A percentile compares a stretch with the other conserved stretches of the same genome.
These are phyloP conservation scores for Cicer bijugum DNA, from an alignment of 306 rosid genomes.

Conservation along the genomic window DNA sequence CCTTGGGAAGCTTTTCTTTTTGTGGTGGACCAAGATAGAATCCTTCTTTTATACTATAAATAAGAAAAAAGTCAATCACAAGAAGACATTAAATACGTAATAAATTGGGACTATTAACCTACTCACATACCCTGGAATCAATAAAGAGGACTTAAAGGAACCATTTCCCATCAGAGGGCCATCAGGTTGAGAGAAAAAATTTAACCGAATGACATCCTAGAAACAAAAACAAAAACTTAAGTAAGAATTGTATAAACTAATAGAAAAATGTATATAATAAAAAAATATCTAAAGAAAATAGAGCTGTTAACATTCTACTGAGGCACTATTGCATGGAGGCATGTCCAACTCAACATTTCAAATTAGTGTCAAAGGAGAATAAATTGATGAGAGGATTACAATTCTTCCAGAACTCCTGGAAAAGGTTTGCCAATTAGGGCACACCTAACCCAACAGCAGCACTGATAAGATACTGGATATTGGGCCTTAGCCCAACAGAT, in stretches of 20 bases:
- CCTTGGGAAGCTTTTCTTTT: constrained; percentile 94
- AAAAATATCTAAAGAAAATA: neutral
- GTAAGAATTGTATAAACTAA: constrained; percentile 32
- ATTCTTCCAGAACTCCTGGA: neutral
- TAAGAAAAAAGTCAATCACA: constrained; percentile 45
- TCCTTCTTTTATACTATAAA: constrained; percentile 81
- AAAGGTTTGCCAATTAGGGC: neutral
- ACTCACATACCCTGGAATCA: constrained; percentile 81
- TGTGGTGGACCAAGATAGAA: constrained; percentile 84
- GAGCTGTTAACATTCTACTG: constrained; percentile 1
- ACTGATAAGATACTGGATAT: no score
- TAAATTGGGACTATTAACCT: constrained; percentile 40
- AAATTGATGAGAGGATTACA: constrained; percentile 1
- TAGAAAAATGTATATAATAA: constrained; percentile 1
- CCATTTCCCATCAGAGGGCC: constrained; percentile 86
- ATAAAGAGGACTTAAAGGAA: constrained; percentile 68
- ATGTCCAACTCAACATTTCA: constrained; percentile 29
- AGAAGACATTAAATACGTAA: constrained; percentile 26
- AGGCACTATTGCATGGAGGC: constrained; percentile 24
- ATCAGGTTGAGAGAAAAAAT: constrained; percentile 93
- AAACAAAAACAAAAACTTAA: constrained; percentile 24
- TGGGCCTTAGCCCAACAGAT: no score
- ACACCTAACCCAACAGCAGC: constrained; percentile 7
- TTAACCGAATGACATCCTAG: constrained; percentile 76
- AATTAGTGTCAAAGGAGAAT: constrained; percentile 8